Evolutionary conservation across 139 green algal species (phyloP).

Genomic region (Chlamydomonas urium): DNA sequence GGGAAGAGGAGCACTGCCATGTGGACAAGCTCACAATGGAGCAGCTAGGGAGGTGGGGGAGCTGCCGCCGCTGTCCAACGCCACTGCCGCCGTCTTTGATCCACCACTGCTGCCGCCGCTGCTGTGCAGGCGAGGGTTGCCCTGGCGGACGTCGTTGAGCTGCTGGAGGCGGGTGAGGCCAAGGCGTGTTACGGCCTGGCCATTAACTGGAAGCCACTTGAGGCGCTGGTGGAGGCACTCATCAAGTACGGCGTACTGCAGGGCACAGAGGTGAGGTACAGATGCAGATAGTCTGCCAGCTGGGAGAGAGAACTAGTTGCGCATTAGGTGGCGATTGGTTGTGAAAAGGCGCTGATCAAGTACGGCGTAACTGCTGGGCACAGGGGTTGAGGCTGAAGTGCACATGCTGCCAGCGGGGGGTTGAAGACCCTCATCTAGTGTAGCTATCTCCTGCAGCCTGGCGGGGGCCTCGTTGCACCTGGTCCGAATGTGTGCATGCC

Average conservation of each 20-base stretch:
- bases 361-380: no score
- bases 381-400: neutral
- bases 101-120: neutral
- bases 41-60: no score
- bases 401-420: no score
- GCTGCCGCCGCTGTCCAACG: no score
- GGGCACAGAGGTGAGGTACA: neutral
- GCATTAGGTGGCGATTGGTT: neutral
- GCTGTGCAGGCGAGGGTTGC: slow-evolving; percentile 42
- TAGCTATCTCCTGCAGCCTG: no score
- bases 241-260: slow-evolving; percentile 36
- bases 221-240: slow-evolving; percentile 46
- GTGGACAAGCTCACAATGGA: neutral
- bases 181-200: slow-evolving; percentile 85
- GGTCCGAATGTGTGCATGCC: no score
- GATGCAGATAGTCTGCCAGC: no score
- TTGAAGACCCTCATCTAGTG: no score
- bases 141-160: slow-evolving; percentile 56
- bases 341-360: no score
- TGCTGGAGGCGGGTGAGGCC: slow-evolving; percentile 80
- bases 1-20: neutral
- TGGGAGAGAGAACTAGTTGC: neutral
- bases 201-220: slow-evolving; percentile 76
- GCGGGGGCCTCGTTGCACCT: no score
- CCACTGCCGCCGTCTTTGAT: no score